Percentiles rank a stretch among this genome's conserved stretches.
These are phyloP conservation scores for Passalora sequoiae DNA, from an alignment of 2,329 filamentous ascomycete genomes.

Conservation along the genomic window DNA sequence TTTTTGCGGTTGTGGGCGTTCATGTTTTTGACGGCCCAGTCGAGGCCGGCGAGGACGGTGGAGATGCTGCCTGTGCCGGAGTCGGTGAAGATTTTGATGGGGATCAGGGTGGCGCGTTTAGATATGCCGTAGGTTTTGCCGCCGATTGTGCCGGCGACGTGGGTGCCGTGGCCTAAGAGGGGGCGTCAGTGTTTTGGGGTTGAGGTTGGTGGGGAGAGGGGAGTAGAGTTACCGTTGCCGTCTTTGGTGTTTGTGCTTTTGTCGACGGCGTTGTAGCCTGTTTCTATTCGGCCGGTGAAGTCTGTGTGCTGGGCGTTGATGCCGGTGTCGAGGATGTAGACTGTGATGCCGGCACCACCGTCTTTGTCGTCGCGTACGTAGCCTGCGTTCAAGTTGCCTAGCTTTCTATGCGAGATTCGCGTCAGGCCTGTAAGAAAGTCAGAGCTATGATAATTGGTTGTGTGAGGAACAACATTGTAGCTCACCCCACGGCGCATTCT, in stretches of 20 bases:
- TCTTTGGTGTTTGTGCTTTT: constrained; percentile 29
- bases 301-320: constrained; percentile 21
- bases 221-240: constrained; percentile 43
- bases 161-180: constrained; percentile 53
- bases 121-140: constrained; percentile 57
- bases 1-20: constrained; percentile 71
- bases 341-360: constrained; percentile 29
- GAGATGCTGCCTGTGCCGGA: background rate
- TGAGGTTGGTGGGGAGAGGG: too few relatives aligned
- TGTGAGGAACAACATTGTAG: too few relatives aligned
- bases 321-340: constrained; percentile 26
- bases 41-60: background rate
- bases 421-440: constrained; percentile 30
- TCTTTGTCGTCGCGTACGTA: constrained; percentile 26
- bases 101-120: constrained; percentile 41
- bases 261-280: constrained; percentile 22
- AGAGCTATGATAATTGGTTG: background rate
- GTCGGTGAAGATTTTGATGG: constrained; percentile 42
- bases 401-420: constrained; percentile 36
- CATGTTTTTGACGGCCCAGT: constrained; percentile 46
- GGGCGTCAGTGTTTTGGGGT: too few relatives aligned
- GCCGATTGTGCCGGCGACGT: constrained; percentile 59
- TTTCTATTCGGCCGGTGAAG: constrained; percentile 26
- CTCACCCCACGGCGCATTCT: background rate
- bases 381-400: background rate